Percentiles rank a stretch among this genome's conserved stretches.
These are phyloP conservation scores for Arabidopsis suecica DNA, from an alignment of 345 rosid species.

Conservation along the genomic window DNA sequence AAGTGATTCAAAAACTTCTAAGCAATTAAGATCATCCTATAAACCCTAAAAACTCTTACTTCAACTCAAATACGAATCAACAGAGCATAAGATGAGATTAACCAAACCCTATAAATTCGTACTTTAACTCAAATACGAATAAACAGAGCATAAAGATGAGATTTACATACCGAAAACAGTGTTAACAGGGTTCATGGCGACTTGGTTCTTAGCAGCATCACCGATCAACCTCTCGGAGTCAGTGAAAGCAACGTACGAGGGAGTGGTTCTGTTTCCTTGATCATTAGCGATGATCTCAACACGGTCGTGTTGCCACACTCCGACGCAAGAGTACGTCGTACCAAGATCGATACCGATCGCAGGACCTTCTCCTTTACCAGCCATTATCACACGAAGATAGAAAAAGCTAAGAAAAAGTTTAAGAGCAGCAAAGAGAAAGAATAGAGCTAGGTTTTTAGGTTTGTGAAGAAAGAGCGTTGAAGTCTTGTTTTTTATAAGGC, in stretches of 20 bases:
- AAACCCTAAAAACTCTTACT: background rate
- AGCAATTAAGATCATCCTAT: background rate
- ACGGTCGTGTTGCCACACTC: conserved; percentile 50
- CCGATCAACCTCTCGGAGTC: conserved; percentile 52
- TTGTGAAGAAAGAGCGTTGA: background rate
- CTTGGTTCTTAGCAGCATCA: conserved; percentile 56
- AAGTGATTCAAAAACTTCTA: no score
- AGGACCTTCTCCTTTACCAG: conserved; percentile 41
- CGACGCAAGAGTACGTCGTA: conserved; percentile 48
- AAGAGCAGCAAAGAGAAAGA: background rate
- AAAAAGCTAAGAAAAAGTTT: background rate
- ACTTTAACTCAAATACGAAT: background rate
- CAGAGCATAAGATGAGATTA: background rate
- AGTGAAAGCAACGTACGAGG: conserved; percentile 51
- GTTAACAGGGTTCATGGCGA: conserved; percentile 54
- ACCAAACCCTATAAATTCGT: background rate
- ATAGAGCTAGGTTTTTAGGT: background rate
- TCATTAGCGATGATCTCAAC: conserved; percentile 50
- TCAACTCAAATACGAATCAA: background rate
- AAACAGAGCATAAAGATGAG: background rate
- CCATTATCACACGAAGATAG: conserved; percentile 8
- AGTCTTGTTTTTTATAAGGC: background rate
- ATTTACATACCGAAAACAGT: conserved; percentile 53
- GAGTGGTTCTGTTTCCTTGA: conserved; percentile 48
- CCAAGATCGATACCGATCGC: conserved; percentile 50